These are phyloP conservation scores for Zanthoxylum bungeanum DNA, from an alignment of 345 rosid genomes.

Conservation along the genomic window DNA sequence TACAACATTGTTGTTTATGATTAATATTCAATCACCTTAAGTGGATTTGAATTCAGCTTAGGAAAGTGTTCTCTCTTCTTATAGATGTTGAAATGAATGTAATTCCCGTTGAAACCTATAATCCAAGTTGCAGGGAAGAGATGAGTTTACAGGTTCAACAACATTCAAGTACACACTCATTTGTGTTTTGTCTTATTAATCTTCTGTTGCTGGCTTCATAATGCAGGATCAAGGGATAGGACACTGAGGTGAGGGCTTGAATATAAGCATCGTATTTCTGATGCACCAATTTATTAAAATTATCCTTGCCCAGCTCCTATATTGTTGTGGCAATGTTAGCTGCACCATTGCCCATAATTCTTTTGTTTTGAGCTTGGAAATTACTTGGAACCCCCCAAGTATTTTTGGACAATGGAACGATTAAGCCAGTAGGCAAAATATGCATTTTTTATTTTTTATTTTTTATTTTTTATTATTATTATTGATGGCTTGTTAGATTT, in stretches of 20 bases:
- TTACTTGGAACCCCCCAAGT: not conserved
- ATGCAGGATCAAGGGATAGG: not conserved
- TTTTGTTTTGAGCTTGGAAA: not conserved
- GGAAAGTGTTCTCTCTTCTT: not conserved
- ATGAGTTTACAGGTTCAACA: not conserved
- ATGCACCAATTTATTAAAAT: not conserved
- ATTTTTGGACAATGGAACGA: not conserved
- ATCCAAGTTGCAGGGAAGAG: not conserved
- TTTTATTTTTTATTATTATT: not conserved
- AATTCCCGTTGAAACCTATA: not conserved
- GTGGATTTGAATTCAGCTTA: not conserved
- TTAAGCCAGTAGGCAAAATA: not conserved
- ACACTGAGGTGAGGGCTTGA: not conserved
- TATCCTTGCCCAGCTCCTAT: not conserved
- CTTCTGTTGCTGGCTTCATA: not conserved
- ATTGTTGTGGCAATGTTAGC: not conserved
- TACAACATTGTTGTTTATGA: not conserved
- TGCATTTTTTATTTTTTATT: not conserved
- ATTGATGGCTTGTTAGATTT: not conserved
- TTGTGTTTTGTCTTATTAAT: not conserved
- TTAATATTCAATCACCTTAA: conserved; percentile 3
- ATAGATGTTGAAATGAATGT: not conserved
- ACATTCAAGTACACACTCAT: not conserved
- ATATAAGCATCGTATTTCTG: not conserved
- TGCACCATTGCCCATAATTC: not conserved